phyloP scores from a whole-genome alignment of 768 basidiomycete species.

The Boletus huronensis region DNA sequence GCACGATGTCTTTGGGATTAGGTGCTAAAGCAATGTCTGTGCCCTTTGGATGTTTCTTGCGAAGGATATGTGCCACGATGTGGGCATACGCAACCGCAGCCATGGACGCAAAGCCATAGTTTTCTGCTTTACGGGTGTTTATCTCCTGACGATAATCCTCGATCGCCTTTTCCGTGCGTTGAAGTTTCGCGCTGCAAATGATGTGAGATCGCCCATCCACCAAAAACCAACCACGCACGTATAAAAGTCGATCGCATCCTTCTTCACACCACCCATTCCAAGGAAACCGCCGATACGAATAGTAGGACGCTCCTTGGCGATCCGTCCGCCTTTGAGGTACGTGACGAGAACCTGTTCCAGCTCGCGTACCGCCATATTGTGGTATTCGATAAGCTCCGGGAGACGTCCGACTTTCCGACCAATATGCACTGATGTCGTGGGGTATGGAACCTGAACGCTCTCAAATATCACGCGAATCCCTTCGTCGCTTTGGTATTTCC shows the following conservation, averaged over 20 bases:
- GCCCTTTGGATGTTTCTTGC: slow-evolving; percentile 68
- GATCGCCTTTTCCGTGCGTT: slow-evolving; percentile 68
- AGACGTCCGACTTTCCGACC: slow-evolving; percentile 84
- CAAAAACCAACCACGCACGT: slow-evolving; percentile 51
- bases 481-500: slow-evolving; percentile 79
- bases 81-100: slow-evolving; percentile 87
- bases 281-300: slow-evolving; percentile 75
- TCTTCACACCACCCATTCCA: slow-evolving; percentile 80
- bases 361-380: slow-evolving; percentile 91
- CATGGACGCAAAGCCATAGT: slow-evolving; percentile 90
- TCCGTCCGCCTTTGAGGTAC: slow-evolving; percentile 80
- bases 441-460: slow-evolving; percentile 75
- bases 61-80: slow-evolving; percentile 70
- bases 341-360: slow-evolving; percentile 86
- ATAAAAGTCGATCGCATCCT: slow-evolving; percentile 92
- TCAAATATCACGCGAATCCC: slow-evolving; percentile 79
- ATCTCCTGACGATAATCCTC: slow-evolving; percentile 71
- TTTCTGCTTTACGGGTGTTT: slow-evolving; percentile 75
- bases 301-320: slow-evolving; percentile 78
- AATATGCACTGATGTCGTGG: slow-evolving; percentile 87
- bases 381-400: slow-evolving; percentile 86
- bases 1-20: slow-evolving; percentile 84
- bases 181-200: slow-evolving; percentile 38
- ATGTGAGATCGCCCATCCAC: slow-evolving; percentile 2
- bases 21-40: slow-evolving; percentile 73